Percentiles rank a stretch among this genome's conserved stretches.
Evolutionary conservation across 441 rosid species (phyloP).

Genomic region (Populus trichocarpa): DNA sequence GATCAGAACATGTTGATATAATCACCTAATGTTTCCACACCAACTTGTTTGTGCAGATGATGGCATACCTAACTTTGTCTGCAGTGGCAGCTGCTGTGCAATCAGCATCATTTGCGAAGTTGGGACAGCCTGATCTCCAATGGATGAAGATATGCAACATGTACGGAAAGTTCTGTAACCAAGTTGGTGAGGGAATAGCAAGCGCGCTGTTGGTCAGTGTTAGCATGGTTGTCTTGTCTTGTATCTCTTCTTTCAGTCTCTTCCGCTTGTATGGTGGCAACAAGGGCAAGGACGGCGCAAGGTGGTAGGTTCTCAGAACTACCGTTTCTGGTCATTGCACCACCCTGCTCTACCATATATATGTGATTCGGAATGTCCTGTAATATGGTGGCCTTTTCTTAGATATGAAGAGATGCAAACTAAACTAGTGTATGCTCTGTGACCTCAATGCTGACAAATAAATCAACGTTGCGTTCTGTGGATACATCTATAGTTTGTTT

Average conservation of each 20-base stretch:
- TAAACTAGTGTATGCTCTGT: not conserved
- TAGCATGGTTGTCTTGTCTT: slow-evolving; percentile 54
- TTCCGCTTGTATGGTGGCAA: slow-evolving; percentile 66
- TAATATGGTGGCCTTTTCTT: not conserved
- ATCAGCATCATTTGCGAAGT: slow-evolving; percentile 60
- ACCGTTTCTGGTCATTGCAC: not conserved
- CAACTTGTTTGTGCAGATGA: slow-evolving; percentile 37
- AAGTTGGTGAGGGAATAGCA: slow-evolving; percentile 54
- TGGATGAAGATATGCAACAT: slow-evolving; percentile 82
- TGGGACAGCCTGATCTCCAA: slow-evolving; percentile 68
- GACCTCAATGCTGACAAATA: slow-evolving; percentile 4
- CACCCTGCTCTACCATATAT: not conserved
- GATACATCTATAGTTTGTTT: slow-evolving; percentile 4
- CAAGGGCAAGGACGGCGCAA: slow-evolving; percentile 32
- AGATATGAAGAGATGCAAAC: not conserved
- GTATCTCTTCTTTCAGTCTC: slow-evolving; percentile 72
- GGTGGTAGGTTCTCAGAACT: slow-evolving; percentile 28
- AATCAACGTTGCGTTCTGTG: slow-evolving; percentile 8
- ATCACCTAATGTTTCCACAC: not conserved
- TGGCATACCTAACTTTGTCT: slow-evolving; percentile 72
- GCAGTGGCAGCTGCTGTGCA: slow-evolving; percentile 72
- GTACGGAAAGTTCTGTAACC: slow-evolving; percentile 83
- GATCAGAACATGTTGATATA: not conserved
- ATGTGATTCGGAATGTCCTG: not conserved
- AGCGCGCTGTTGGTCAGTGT: slow-evolving; percentile 49